Conservation (phyloP, 2,329 filamentous ascomycete species). For the Aspergillus fischeri region DNA sequence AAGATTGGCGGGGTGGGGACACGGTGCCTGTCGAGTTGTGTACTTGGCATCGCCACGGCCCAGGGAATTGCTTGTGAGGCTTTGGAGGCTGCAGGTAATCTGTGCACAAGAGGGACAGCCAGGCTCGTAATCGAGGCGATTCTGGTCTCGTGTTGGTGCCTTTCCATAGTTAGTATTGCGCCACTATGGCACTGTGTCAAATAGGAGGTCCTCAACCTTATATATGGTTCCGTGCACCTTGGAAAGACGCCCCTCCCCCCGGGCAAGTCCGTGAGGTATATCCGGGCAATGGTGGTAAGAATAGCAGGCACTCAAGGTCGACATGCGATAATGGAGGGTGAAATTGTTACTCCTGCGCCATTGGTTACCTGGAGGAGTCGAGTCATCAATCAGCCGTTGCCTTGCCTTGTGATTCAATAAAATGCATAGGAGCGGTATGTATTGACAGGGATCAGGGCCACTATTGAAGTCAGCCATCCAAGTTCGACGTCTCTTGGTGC, state of each 20-base stretch:
- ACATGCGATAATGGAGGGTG: background rate
- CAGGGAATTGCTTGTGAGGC: background rate
- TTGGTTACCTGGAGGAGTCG: background rate
- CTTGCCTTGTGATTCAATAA: background rate
- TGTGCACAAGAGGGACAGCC: background rate
- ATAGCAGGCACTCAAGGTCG: background rate
- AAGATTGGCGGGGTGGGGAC: background rate
- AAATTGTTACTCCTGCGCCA: background rate
- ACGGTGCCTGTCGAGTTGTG: background rate
- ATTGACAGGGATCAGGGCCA: slow-evolving; percentile 1
- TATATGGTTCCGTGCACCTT: background rate
- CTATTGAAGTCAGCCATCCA: slow-evolving; percentile 2
- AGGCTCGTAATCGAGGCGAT: background rate
- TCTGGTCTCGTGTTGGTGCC: background rate
- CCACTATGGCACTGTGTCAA: background rate
- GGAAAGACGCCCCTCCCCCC: background rate
- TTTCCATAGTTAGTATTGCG: background rate
- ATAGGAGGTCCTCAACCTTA: background rate
- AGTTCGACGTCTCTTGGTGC: background rate
- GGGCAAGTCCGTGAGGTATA: background rate
- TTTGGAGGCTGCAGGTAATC: background rate
- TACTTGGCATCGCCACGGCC: background rate
- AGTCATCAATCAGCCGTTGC: background rate
- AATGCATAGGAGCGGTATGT: background rate
- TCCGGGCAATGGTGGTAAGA: background rate